These are phyloP conservation scores for Centaurea solstitialis DNA, from an alignment of 129 eudicot genomes.

Conservation along the genomic window DNA sequence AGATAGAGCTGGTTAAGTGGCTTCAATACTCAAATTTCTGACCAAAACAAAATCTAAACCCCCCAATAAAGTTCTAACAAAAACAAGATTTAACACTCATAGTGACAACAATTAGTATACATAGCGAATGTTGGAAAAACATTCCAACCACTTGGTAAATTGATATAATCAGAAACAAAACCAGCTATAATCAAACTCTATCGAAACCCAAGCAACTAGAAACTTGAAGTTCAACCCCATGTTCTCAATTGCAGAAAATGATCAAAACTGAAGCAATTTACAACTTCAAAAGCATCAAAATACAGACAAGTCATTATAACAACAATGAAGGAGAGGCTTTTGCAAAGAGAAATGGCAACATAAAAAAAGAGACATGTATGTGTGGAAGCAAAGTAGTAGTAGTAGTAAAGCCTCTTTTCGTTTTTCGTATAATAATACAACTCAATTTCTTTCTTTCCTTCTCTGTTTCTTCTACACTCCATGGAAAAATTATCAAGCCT, in stretches of 20 bases:
- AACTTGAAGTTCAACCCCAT: not conserved
- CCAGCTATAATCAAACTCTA: constrained; percentile 73
- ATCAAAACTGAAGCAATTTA: not conserved
- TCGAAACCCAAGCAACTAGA: too few species aligned
- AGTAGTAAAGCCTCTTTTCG: not conserved
- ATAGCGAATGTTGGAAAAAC: too few species aligned
- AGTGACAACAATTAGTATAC: too few species aligned
- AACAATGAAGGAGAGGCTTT: not conserved
- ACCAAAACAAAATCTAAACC: too few species aligned
- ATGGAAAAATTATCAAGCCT: not conserved
- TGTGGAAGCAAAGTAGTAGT: not conserved
- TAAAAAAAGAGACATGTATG: not conserved
- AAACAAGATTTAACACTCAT: too few species aligned
- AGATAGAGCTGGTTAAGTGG: too few species aligned
- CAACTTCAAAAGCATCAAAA: not conserved
- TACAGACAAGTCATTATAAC: not conserved
- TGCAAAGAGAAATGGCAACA: not conserved
- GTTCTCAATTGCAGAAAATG: not conserved
- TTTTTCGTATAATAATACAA: not conserved
- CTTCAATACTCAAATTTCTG: too few species aligned
- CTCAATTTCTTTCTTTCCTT: not conserved
- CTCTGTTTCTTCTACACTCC: not conserved
- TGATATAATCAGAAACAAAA: not conserved
- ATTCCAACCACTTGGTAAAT: too few species aligned
- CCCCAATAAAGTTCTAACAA: too few species aligned